A percentile compares a stretch with the other conserved stretches of the same genome.
These are phyloP conservation scores for Hanseniaspora valbyensis DNA, from an alignment of 805 yeast species.

Conservation along the genomic window DNA sequence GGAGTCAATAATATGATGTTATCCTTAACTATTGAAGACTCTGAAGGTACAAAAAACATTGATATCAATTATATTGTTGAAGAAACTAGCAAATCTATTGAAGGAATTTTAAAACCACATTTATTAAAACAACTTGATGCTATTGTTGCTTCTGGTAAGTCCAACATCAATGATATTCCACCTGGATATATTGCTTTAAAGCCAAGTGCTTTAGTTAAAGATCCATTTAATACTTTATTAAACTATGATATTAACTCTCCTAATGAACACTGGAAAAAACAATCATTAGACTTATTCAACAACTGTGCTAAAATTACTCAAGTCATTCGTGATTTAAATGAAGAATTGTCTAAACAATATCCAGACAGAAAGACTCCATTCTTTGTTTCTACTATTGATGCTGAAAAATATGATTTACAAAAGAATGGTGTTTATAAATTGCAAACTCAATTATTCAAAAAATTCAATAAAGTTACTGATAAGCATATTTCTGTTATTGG, in stretches of 20 bases:
- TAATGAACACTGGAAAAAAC: constrained; percentile 40
- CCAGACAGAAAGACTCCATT: constrained; percentile 64
- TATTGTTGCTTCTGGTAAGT: constrained; percentile 23
- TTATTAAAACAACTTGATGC: constrained; percentile 46
- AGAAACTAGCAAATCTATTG: constrained; percentile 57
- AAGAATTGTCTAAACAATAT: constrained; percentile 36
- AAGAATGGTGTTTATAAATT: constrained; percentile 74
- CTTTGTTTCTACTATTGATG: constrained; percentile 73
- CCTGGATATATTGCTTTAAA: constrained; percentile 89
- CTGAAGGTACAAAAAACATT: constrained; percentile 60
- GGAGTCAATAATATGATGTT: constrained; percentile 92
- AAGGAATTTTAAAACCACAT: constrained; percentile 59
- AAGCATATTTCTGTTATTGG: constrained; percentile 65
- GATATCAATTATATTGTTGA: constrained; percentile 49
- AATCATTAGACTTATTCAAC: constrained; percentile 40
- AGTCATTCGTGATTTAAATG: constrained; percentile 44
- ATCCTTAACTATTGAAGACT: constrained; percentile 86
- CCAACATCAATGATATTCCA: constrained; percentile 56
- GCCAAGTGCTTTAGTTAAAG: constrained; percentile 76
- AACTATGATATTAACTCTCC: constrained; percentile 35
- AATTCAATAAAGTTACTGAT: constrained; percentile 50
- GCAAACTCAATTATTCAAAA: constrained; percentile 67
- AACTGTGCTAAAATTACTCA: constrained; percentile 57
- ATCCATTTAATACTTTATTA: constrained; percentile 63
- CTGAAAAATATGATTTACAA: constrained; percentile 81